A percentile compares a stretch with the other conserved stretches of the same genome.
These are phyloP conservation scores for Venturia nashicola DNA, from an alignment of 2,329 filamentous ascomycete genomes.

Conservation along the genomic window DNA sequence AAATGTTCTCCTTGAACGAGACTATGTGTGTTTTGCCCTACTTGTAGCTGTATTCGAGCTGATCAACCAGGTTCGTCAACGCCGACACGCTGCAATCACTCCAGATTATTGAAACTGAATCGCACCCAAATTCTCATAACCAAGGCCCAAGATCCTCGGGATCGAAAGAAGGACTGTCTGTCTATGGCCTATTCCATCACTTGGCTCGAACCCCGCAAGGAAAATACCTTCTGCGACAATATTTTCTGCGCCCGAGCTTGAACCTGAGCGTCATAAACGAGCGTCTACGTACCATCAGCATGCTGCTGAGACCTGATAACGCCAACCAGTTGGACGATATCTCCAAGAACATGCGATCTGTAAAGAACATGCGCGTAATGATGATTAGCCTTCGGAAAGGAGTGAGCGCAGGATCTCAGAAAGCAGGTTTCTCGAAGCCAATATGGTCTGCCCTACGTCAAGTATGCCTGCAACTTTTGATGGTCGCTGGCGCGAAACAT, in stretches of 20 bases:
- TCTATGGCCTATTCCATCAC: constrained; percentile 71
- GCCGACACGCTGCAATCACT: constrained; percentile 68
- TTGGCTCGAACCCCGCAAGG: constrained; percentile 72
- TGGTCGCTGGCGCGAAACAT: not conserved
- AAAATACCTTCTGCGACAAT: constrained; percentile 57
- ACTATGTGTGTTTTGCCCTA: constrained; percentile 38
- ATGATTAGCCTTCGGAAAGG: constrained; percentile 67
- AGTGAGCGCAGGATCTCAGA: constrained; percentile 42
- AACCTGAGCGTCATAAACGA: constrained; percentile 56
- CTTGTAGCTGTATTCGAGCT: constrained; percentile 15
- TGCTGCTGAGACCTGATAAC: constrained; percentile 60
- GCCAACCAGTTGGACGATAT: constrained; percentile 41
- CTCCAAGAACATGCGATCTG: constrained; percentile 48
- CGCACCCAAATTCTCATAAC: constrained; percentile 69
- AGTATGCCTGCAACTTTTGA: constrained; percentile 22
- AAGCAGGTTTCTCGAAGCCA: constrained; percentile 47
- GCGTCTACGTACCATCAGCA: constrained; percentile 56
- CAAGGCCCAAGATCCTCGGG: constrained; percentile 54
- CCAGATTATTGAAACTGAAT: constrained; percentile 73
- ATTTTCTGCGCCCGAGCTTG: constrained; percentile 68
- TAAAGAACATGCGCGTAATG: constrained; percentile 63
- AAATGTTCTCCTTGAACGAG: constrained; percentile 60
- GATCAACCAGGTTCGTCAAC: constrained; percentile 60
- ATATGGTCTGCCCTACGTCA: constrained; percentile 61
- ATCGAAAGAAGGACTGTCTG: constrained; percentile 68